A percentile compares a stretch with the other conserved stretches of the same genome.
Evolutionary conservation across 2,329 filamentous ascomycete species (phyloP).

Genomic region (Didymella lethalis): DNA sequence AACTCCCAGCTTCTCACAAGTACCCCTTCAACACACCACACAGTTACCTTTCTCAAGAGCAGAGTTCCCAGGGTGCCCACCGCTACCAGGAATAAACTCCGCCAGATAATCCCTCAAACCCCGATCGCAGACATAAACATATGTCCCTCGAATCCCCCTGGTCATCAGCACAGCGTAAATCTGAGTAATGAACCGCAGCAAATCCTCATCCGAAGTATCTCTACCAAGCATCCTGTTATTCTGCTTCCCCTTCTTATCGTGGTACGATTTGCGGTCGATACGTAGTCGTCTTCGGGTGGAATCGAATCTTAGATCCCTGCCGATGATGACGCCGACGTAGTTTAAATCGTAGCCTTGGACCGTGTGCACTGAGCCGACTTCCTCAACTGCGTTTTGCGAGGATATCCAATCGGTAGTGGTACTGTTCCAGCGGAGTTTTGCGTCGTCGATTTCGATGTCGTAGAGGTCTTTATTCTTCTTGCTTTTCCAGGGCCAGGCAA

Average conservation of each 20-base stretch:
- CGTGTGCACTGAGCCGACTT: too few relatives aligned
- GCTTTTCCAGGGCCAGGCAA: not conserved
- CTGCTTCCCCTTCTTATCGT: not conserved
- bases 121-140: not conserved
- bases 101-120: not conserved
- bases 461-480: not conserved
- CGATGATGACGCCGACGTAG: not conserved
- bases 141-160: not conserved
- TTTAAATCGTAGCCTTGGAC: not conserved
- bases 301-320: not conserved
- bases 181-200: not conserved
- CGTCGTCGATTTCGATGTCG: not conserved
- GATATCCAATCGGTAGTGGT: not conserved
- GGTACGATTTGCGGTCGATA: not conserved
- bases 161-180: not conserved
- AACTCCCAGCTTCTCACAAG: too few relatives aligned
- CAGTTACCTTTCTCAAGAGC: not conserved
- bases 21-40: not conserved
- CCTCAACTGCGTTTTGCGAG: not conserved
- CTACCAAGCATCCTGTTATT: not conserved
- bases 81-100: not conserved
- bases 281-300: not conserved
- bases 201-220: not conserved
- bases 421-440: not conserved
- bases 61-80: not conserved